Conservation (phyloP, 2,329 filamentous ascomycete genomes). For the Pseudogymnoascus sp. region DNA sequence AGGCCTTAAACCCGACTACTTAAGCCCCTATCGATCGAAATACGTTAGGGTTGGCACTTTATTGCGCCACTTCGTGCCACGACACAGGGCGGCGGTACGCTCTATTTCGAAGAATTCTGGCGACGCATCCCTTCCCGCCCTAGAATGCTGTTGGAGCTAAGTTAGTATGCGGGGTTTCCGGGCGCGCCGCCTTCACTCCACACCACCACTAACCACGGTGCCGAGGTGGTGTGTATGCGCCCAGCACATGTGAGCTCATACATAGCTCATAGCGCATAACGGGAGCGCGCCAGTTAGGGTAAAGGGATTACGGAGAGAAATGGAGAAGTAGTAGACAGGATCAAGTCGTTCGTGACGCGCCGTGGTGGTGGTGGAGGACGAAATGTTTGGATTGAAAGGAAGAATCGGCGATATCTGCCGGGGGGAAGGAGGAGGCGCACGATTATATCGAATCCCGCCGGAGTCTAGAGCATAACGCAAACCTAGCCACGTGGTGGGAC, state of each 20-base stretch:
- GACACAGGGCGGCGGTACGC: not conserved
- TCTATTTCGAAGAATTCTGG: slow-evolving; percentile 7
- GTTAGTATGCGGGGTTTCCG: not conserved
- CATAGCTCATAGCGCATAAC: not conserved
- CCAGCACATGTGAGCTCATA: not conserved
- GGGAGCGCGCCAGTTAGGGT: not conserved
- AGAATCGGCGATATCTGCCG: not conserved
- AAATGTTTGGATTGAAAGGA: not conserved
- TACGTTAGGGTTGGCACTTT: not conserved
- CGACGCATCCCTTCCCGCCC: not conserved
- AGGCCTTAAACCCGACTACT: not conserved
- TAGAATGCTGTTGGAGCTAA: not conserved
- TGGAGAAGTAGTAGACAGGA: not conserved
- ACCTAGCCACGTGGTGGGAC: not conserved
- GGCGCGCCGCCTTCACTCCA: not conserved
- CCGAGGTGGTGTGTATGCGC: not conserved
- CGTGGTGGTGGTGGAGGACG: not conserved
- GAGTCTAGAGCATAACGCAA: slow-evolving; percentile 1
- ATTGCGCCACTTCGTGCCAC: not conserved
- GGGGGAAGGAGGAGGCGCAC: not conserved
- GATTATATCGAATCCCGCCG: not conserved
- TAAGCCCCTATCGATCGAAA: not conserved
- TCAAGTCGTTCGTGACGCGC: no score
- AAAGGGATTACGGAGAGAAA: not conserved
- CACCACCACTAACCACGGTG: not conserved